Evolutionary conservation across 495 filamentous ascomycete genomes (phyloP).

Genomic region (Talaromyces wortmannii): DNA sequence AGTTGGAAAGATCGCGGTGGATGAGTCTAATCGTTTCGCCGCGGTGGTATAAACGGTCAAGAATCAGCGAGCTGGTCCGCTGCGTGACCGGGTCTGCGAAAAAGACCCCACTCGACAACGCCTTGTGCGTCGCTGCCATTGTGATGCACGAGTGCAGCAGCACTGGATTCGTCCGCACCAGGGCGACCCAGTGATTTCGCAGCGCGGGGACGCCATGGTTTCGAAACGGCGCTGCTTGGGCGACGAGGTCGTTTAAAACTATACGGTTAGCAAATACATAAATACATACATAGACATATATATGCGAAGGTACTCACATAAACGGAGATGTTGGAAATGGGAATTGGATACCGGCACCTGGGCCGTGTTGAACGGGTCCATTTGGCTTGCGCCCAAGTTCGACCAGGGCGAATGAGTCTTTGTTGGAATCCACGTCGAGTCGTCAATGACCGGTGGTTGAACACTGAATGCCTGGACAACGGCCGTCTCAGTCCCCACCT

Average conservation of each 20-base stretch:
- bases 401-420: neutral
- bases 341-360: constrained; percentile 36
- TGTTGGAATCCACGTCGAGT: no score
- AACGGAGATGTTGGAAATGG: constrained; percentile 35
- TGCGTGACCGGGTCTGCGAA: constrained; percentile 28
- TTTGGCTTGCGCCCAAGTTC: constrained; percentile 25
- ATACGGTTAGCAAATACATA: neutral
- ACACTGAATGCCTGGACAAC: neutral
- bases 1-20: constrained; percentile 35
- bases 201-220: constrained; percentile 29
- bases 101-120: constrained; percentile 29
- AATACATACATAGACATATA: neutral
- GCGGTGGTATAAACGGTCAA: constrained; percentile 37
- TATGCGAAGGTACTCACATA: constrained; percentile 20
- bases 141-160: constrained; percentile 37
- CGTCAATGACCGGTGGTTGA: neutral
- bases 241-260: constrained; percentile 37
- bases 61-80: constrained; percentile 23
- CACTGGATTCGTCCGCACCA: constrained; percentile 33
- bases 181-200: constrained; percentile 32
- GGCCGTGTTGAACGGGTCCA: constrained; percentile 33
- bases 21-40: constrained; percentile 41
- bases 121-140: constrained; percentile 34
- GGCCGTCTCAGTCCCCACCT: neutral
- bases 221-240: constrained; percentile 33